Percentiles rank a stretch among this genome's conserved stretches.
phyloP scores from a whole-genome alignment of 1,139 yeast genomes.

The Diutina neorugosa region DNA sequence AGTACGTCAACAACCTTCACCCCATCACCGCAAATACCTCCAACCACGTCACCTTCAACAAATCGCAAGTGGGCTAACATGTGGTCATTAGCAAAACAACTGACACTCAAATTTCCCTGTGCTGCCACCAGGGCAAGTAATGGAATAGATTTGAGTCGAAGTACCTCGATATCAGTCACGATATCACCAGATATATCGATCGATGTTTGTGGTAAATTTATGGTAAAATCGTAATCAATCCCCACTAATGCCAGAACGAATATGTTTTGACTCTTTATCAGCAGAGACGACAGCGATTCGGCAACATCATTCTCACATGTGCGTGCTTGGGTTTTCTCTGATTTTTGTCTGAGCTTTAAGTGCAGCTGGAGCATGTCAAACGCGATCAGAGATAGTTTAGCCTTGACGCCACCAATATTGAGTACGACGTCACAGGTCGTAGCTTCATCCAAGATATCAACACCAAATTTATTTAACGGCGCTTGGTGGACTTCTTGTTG shows the following conservation, averaged over 20 bases:
- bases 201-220: not conserved
- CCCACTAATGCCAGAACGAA: not conserved
- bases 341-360: not conserved
- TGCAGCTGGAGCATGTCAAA: slow-evolving; percentile 8
- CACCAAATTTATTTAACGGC: slow-evolving; percentile 8
- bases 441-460: slow-evolving; percentile 7
- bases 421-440: slow-evolving; percentile 10
- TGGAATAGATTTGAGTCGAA: not conserved
- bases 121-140: not conserved
- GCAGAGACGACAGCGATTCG: not conserved
- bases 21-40: not conserved
- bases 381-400: slow-evolving; percentile 14
- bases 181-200: not conserved
- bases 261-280: not conserved
- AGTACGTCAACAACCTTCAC: not conserved
- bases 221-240: not conserved
- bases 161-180: not conserved
- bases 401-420: slow-evolving; percentile 14
- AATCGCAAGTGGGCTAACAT: not conserved
- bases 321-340: not conserved
- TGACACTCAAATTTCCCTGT: not conserved
- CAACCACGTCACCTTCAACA: not conserved
- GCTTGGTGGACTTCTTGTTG: slow-evolving; percentile 8
- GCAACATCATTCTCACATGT: not conserved
- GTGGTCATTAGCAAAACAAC: not conserved